Base-by-base conservation (phyloP, 768 basidiomycete species). In the Fomitopsis serialis region DNA sequence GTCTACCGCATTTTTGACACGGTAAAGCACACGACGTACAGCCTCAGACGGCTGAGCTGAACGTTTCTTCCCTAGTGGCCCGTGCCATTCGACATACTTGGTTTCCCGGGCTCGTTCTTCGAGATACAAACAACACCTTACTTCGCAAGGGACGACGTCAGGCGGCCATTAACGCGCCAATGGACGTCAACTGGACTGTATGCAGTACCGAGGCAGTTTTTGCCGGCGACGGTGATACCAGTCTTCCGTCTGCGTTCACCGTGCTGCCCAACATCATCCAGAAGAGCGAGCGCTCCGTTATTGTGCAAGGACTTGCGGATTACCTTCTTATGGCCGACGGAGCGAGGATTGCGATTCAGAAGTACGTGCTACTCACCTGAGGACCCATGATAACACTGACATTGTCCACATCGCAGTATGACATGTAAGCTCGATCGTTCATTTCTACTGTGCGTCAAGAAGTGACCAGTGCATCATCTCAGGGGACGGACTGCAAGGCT, bases 1-100 rank as follows among this genome's bases (percentile, higher is more conserved):
- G 75, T 88, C 7, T 91, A 90, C 63, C 78, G 84, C 22, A 86
- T 90, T 50, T 86, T 87, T 67, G 87, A 89, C 61, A 86, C 80
- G 19, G 76, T 69, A 48, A 54, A 22, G 9, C 3, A 19, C 4
- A 3, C 36, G 48, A 37, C 19, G 21, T 11, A 12, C 23, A 10
- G 27, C 21, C 25, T 34, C 34, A 21, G 11, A 42, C n/a, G n/a
- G n/a, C n/a, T n/a, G n/a, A n/a, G 21, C 17, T 3, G n/a, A 10
- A 37, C 21, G n/a, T n/a, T n/a, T 19, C 24, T 40, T 23, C n/a
- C n/a, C 11, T 42, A 74, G 58, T 87, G 72, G 66, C 88, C 87
- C 0, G 73, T 85, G 37, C 70, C 84, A 10, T 89, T 85, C 87
- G 87, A 89, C 55, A 85, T 89, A 4, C 82, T 89, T 25, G 87